Evolutionary conservation across 2,329 filamentous ascomycete species (phyloP).

Genomic region (Neonectria coccinea): DNA sequence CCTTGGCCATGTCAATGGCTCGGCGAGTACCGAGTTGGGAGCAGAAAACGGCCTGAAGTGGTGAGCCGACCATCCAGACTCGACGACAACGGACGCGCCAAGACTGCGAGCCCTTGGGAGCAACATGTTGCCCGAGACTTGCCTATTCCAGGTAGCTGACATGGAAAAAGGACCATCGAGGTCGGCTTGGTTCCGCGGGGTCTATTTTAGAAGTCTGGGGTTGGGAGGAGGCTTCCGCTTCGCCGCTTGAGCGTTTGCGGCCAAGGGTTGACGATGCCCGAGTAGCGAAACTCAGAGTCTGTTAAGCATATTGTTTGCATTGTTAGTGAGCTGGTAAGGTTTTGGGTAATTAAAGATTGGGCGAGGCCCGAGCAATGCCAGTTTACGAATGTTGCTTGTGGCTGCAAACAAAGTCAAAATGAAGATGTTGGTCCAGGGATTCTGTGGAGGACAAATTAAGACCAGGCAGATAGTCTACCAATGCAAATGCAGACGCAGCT

Average conservation of each 20-base stretch:
- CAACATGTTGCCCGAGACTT: background rate
- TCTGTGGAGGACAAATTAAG: background rate
- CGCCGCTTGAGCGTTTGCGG: background rate
- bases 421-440: background rate
- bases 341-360: background rate
- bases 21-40: conserved; percentile 1
- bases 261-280: background rate
- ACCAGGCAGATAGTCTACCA: background rate
- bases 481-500: background rate
- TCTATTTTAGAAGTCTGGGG: background rate
- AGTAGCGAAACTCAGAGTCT: background rate
- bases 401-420: background rate
- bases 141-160: background rate
- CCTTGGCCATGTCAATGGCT: background rate
- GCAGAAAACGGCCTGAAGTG: background rate
- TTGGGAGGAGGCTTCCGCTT: background rate
- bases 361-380: background rate
- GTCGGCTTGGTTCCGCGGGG: background rate
- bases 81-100: background rate
- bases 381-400: background rate
- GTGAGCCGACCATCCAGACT: background rate
- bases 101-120: background rate
- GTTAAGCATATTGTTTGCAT: background rate
- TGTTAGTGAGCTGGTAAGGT: background rate
- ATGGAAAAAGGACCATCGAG: background rate